These are phyloP conservation scores for Exophiala sideris DNA, from an alignment of 2,329 filamentous ascomycete genomes.

Conservation along the genomic window DNA sequence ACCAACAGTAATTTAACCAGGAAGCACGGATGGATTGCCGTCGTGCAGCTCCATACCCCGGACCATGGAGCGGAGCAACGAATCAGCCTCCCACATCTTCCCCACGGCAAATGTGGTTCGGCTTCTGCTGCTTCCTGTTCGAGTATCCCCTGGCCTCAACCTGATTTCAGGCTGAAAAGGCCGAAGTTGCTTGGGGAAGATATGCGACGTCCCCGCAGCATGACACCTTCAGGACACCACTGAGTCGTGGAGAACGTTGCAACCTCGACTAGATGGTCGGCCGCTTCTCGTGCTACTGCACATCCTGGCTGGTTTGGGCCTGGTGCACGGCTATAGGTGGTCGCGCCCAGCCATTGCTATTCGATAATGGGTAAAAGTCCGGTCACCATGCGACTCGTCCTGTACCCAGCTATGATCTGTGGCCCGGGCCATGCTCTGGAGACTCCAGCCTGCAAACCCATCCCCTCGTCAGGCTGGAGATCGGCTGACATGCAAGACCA, in stretches of 20 bases:
- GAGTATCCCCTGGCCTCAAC: background rate
- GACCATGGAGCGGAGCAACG: background rate
- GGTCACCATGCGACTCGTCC: background rate
- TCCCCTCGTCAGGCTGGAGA: slow-evolving; percentile 9
- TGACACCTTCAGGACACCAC: background rate
- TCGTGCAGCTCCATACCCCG: slow-evolving; percentile 1
- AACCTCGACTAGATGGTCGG: slow-evolving; percentile 1
- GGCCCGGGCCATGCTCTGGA: background rate
- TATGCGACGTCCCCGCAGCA: slow-evolving; percentile 6
- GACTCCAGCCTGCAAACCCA: slow-evolving; percentile 2
- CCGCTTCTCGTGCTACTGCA: slow-evolving; percentile 11
- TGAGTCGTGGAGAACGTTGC: slow-evolving; percentile 12
- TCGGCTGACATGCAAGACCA: slow-evolving; percentile 3
- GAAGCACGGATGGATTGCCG: slow-evolving; percentile 7
- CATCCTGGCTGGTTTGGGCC: slow-evolving; percentile 12
- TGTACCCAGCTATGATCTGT: background rate
- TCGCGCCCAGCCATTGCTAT: slow-evolving; percentile 3
- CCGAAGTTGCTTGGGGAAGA: slow-evolving; percentile 5
- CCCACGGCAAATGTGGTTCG: background rate
- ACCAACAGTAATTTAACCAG: slow-evolving; percentile 11
- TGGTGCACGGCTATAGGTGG: slow-evolving; percentile 1
- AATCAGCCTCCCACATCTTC: background rate
- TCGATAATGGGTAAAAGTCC: slow-evolving; percentile 13
- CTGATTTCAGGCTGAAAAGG: slow-evolving; percentile 16
- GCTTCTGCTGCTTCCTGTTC: background rate